Evolutionary conservation across 805 yeast genomes (phyloP).

Genomic region (Candida yuanshanica): DNA sequence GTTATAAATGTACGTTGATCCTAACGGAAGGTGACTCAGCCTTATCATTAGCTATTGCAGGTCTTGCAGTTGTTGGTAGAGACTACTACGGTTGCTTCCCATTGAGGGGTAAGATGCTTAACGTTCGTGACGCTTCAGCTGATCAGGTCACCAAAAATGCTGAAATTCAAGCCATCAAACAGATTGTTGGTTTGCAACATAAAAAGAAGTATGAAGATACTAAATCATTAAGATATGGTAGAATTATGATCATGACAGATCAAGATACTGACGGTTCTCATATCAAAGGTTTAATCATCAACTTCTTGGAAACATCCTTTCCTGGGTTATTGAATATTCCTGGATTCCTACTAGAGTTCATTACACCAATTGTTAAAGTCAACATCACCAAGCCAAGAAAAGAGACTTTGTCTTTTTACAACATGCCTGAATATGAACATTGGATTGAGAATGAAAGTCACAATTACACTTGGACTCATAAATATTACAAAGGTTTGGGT

Average conservation of each 20-base stretch:
- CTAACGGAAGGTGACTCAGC: slow-evolving; percentile 98
- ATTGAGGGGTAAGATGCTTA: slow-evolving; percentile 86
- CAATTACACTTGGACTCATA: slow-evolving; percentile 77
- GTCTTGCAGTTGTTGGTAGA: slow-evolving; percentile 91
- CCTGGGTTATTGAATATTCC: slow-evolving; percentile 90
- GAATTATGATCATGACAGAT: slow-evolving; percentile 98
- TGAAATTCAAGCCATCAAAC: slow-evolving; percentile 92
- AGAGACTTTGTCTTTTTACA: slow-evolving; percentile 69
- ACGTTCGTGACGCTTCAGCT: slow-evolving; percentile 95
- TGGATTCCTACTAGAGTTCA: slow-evolving; percentile 87
- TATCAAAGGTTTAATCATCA: slow-evolving; percentile 91
- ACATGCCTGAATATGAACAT: slow-evolving; percentile 90
- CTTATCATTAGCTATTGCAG: slow-evolving; percentile 83
- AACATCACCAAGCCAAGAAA: slow-evolving; percentile 61
- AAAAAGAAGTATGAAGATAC: slow-evolving; percentile 74
- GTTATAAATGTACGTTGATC: slow-evolving; percentile 86
- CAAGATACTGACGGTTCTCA: slow-evolving; percentile 99
- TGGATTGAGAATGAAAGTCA: slow-evolving; percentile 88
- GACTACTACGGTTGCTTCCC: slow-evolving; percentile 96
- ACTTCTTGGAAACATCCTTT: slow-evolving; percentile 87
- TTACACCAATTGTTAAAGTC: slow-evolving; percentile 94
- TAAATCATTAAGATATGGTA: slow-evolving; percentile 83
- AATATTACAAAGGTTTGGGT: slow-evolving; percentile 98
- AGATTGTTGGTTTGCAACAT: slow-evolving; percentile 93
- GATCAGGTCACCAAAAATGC: slow-evolving; percentile 90